These are phyloP conservation scores for Saccharum hybrid DNA, from an alignment of 202 grass and related monocot genomes.

Conservation along the genomic window DNA sequence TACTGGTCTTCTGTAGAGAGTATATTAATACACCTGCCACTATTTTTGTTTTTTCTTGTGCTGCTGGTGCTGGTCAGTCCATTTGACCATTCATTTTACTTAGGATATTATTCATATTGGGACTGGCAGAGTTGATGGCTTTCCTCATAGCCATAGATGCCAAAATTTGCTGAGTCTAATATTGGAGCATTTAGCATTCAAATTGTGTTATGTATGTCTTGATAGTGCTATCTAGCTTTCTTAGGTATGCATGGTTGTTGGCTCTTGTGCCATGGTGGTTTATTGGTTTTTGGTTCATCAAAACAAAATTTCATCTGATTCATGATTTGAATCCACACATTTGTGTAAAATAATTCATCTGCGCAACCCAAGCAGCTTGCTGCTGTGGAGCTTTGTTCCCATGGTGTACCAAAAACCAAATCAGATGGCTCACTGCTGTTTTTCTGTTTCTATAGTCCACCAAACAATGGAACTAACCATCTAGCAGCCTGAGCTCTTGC, in stretches of 20 bases:
- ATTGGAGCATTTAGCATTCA: constrained; percentile 6
- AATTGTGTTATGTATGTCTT: neutral
- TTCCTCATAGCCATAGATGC: neutral
- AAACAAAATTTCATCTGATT: neutral
- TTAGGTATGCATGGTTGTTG: neutral
- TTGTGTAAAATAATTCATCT: neutral
- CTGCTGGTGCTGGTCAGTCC: neutral
- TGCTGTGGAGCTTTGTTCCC: neutral
- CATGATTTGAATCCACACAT: neutral
- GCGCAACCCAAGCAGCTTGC: neutral
- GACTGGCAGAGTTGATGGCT: neutral
- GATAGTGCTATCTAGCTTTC: neutral
- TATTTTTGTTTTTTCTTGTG: constrained; percentile 19
- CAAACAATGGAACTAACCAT: neutral
- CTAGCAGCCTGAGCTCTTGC: neutral
- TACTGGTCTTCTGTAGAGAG: neutral
- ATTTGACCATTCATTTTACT: constrained; percentile 19
- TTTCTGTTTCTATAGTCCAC: no score
- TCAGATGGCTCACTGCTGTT: neutral
- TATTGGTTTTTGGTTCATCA: constrained; percentile 8
- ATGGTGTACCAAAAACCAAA: neutral
- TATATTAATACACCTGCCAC: constrained; percentile 10
- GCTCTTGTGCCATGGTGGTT: neutral
- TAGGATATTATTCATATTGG: neutral
- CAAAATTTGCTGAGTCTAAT: neutral